Percentiles rank a stretch among this genome's conserved stretches.
phyloP scores from a whole-genome alignment of 2,329 filamentous ascomycete species.

The Calonectria multiphialidica region DNA sequence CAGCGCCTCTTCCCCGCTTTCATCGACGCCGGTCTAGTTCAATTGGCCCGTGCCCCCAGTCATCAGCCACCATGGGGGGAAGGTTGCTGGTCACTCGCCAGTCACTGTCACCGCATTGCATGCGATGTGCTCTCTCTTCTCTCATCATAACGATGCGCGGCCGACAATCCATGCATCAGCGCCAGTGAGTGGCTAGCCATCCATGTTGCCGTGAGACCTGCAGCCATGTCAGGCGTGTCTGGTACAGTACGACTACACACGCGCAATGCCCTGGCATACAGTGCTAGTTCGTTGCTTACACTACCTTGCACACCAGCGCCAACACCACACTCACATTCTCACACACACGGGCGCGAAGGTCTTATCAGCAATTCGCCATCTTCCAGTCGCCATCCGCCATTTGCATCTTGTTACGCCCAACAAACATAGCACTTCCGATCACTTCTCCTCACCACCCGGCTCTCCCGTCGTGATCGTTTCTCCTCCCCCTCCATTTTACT shows the following conservation, averaged over 20 bases:
- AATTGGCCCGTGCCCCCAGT: conserved; percentile 32
- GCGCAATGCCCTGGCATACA: conserved; percentile 2
- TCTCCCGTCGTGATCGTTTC: conserved; percentile 6
- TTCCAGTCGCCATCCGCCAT: conserved; percentile 33
- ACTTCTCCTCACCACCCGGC: conserved; percentile 10
- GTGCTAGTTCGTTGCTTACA: conserved; percentile 14
- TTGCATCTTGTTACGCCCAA: conserved; percentile 23
- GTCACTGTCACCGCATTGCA: conserved; percentile 40
- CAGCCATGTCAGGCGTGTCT: background rate
- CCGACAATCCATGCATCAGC: conserved; percentile 24
- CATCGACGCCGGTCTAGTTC: conserved; percentile 18
- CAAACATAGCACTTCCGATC: conserved; percentile 11
- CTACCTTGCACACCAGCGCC: conserved; percentile 14
- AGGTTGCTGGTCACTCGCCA: conserved; percentile 28
- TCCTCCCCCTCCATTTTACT: background rate
- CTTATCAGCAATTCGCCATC: conserved; percentile 43
- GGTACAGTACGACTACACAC: conserved; percentile 17
- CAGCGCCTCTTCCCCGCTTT: conserved; percentile 38
- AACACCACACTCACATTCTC: conserved; percentile 2
- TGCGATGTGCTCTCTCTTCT: conserved; percentile 27
- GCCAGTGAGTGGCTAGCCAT: conserved; percentile 9
- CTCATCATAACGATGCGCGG: conserved; percentile 23
- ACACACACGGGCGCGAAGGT: conserved; percentile 4
- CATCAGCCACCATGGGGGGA: conserved; percentile 29
- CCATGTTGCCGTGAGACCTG: background rate